Base-by-base conservation (phyloP, 495 filamentous ascomycete genomes). In the Elasticomyces elasticus region DNA sequence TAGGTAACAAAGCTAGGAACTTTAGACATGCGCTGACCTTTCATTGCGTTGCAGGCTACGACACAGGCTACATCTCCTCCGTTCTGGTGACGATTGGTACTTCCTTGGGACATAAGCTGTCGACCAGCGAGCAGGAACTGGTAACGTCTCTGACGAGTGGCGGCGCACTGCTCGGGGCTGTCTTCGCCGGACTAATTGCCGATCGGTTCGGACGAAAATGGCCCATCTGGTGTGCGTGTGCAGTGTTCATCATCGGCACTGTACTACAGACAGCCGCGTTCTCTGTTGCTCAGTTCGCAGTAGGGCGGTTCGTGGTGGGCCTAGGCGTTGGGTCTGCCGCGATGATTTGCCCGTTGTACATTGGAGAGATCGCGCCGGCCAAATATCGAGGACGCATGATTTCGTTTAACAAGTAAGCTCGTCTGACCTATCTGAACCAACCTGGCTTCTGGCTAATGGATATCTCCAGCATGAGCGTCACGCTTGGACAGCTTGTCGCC, bases 271-370 rank as follows among this genome's bases (percentile, higher is more conserved):
- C 53, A 5, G 53, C 53, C 9, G 53, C 53, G 6, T 51, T 12
- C 46, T 37, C 25, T 17, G 47, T 56, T 12, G 44, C 47, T 2
- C 53, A 56, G 30, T 56, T 56, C 27, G 53, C 53, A 23, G 53
- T 56, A 10, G 53, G 53, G 9, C 46, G 53, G 13, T 56, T 56
- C 40, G 23, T 56, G 11, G 46, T 56, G 19, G 53, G 53, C 19
- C 46, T 56, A 4, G 53, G 53, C 26, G 53, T 56, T 17, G 53
- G 53, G 4, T 30, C 20, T 12, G 53, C 53, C 7, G 53, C 53
- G 3, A 49, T 49, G 44, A 42, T 49, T 19, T 23, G 43, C 10
- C 55, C 57, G 1, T 35, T 63, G 1, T 66, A 76, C 47, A 74
- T 56, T 27, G 53, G 53, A 23, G 53, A 56, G 17, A 7, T 56